Base-by-base conservation (phyloP, 345 rosid genomes). In the Eucalyptus virginea region DNA sequence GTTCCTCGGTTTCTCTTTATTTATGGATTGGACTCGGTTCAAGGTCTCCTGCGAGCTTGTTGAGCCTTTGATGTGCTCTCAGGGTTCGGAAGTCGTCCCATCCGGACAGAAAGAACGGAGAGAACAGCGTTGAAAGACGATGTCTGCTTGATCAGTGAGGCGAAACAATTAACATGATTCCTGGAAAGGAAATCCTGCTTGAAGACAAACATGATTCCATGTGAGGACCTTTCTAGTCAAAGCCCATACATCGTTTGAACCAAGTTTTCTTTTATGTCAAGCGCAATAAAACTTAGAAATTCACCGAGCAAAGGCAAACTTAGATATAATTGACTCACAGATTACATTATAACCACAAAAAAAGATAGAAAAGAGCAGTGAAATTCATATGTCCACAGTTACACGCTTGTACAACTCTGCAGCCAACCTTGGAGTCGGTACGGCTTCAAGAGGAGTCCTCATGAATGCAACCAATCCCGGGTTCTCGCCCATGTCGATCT, bases 381-480 rank as follows among this genome's bases (percentile, higher is more conserved):
- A 34, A 69, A 37, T 69, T 72, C 6, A 72, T 67, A 21, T 40
- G 42, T 88, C 89, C 50, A 45, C 87, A 28, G 89, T 4, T 1
- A 50, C 72, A 32, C 90, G 88, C 47, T 90, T 88, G 87, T 86
- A 80, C 62, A 91, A 88, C 77, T 86, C 87, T 52, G 81, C 51
- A 81, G 89, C 90, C 91, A 90, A 88, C 88, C 93, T 92, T 8
- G 89, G 89, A 9, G 89, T 49, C 42, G 93, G 93, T 87, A 92
- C 67, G 44, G 91, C 93, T 86, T 92, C 86, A 44, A 93, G 48
- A 13, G 93, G 94, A n/a, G 92, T 92, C 86, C 23, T 87, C 95
- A 93, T 93, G 88, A 81, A 90, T 85, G 89, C 88, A 32, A 93
- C 93, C 11, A 92, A 23, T 91, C 95, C 92, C 83, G 95, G 90